Evolutionary conservation across 2,329 filamentous ascomycete species (phyloP), one percentile per base, ranked within the genome.

Genomic region (Hypoxylon sp.): DNA sequence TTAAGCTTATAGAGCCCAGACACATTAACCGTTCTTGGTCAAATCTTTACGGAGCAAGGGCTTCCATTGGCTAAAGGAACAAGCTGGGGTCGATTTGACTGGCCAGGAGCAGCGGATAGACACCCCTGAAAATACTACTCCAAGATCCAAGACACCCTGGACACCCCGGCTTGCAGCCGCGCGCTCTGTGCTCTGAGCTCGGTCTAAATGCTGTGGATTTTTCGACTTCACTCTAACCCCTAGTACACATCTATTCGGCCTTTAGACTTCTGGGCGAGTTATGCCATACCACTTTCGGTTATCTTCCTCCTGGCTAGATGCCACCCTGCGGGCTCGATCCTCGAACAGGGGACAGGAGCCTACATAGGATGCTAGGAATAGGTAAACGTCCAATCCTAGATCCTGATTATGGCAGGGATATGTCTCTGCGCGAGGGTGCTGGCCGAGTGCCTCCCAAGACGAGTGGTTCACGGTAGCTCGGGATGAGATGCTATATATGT

Each of bases 401-500:
- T 63, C 68, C 68, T 20, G 50, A 68, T 57, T 54, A 60, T 41
- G 48, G 46, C 63, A 62, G 66, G 64, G 48, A 62, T 59, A 39
- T 62, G 64, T 53, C 57, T 56, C 47, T 59, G 49, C 47, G 63
- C 54, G 62, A 56, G 55, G 51, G 58, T 68, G 59, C 59, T 57
- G 48, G 49, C 43, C 56, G 26, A 47, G 56, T 50, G 64, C 49
- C 56, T 67, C 56, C 19, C 56, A 50, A 69, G 65, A 68, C 55
- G 71, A 71, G 59, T 70, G 68, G 65, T 53, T 70, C 58, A 30
- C 51, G 46, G 54, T 37, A 43, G 26, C 65, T 61, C 50, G 60
- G 67, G 53, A 47, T 69, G 70, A 71, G 64, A 65, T 65, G 28
- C 64, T 75, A 75, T 76, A 74, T 74, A 75, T 72, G 65, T 46